phyloP scores from a whole-genome alignment of 2,329 filamentous ascomycete species.

The Alternaria solani region DNA sequence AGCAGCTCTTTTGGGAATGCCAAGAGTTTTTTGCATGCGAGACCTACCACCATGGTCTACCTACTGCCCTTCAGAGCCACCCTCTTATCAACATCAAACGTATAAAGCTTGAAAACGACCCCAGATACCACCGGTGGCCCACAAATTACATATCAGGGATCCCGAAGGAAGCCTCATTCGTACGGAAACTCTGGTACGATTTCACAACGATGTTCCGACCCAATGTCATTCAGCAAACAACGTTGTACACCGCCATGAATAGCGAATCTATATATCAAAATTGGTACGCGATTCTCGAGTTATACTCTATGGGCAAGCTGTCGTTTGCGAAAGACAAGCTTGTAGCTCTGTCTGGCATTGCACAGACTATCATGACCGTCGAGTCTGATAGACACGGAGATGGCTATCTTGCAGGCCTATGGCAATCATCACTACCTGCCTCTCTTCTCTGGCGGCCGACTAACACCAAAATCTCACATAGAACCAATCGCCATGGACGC shows the following conservation, averaged over 20 bases:
- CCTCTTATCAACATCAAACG: constrained; percentile 8
- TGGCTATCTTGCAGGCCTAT: constrained; percentile 18
- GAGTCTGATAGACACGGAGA: neutral
- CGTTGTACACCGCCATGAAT: constrained; percentile 1
- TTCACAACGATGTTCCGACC: neutral
- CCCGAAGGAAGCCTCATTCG: neutral
- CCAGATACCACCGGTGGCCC: constrained; percentile 9
- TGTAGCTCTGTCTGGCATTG: constrained; percentile 14
- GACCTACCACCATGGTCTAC: constrained; percentile 5
- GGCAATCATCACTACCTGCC: constrained; percentile 10
- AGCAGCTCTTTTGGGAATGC: constrained; percentile 36
- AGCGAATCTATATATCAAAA: no score
- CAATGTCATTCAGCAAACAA: neutral
- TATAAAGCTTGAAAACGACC: constrained; percentile 5
- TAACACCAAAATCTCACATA: neutral
- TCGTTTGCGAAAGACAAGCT: constrained; percentile 8
- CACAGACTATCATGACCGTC: neutral
- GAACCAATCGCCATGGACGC: neutral
- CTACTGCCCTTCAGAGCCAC: neutral
- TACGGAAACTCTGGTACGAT: neutral
- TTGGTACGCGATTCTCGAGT: constrained; percentile 11
- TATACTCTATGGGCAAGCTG: constrained; percentile 4
- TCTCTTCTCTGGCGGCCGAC: constrained; percentile 12
- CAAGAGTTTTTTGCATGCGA: constrained; percentile 18
- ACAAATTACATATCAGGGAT: neutral